These are phyloP conservation scores for Zalaria sp. DNA, from an alignment of 2,329 filamentous ascomycete genomes.

Conservation along the genomic window DNA sequence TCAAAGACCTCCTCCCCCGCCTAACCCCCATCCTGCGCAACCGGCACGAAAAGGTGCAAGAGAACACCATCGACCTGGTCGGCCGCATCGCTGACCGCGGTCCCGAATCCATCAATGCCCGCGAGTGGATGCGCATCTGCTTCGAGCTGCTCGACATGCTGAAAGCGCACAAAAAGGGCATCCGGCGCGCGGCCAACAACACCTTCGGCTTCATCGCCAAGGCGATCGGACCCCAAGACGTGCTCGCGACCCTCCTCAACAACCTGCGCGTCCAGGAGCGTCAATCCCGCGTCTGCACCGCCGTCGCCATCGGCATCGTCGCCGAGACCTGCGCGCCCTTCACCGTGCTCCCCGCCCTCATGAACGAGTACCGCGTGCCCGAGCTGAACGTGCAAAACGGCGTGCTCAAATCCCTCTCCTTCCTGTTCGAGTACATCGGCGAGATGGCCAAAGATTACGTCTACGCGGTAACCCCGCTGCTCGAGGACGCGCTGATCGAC, in stretches of 20 bases:
- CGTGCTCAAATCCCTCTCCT: constrained; percentile 90
- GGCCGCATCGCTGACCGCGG: constrained; percentile 96
- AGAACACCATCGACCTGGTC: constrained; percentile 96
- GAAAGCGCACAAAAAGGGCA: constrained; percentile 99
- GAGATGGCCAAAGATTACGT: constrained; percentile 99
- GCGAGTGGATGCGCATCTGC: constrained; percentile 99
- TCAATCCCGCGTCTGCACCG: constrained; percentile 95
- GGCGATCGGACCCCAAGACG: constrained; percentile 94
- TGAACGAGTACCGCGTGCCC: constrained; percentile 98
- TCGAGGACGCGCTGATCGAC: constrained; percentile 95
- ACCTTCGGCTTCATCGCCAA: constrained; percentile 99
- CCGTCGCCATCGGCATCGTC: constrained; percentile 95
- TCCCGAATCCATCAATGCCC: constrained; percentile 87
- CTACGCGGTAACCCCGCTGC: constrained; percentile 87
- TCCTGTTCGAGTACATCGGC: constrained; percentile 97
- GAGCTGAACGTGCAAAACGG: constrained; percentile 98
- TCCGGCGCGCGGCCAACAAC: constrained; percentile 95
- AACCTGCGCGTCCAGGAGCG: constrained; percentile 95
- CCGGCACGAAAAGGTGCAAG: constrained; percentile 96
- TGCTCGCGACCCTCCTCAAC: constrained; percentile 87
- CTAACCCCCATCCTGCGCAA: constrained; percentile 97
- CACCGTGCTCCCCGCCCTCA: constrained; percentile 92
- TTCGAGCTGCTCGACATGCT: constrained; percentile 98
- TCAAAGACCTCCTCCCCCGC: constrained; percentile 86
- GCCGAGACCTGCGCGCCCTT: constrained; percentile 97